Conservation (phyloP, 2,329 filamentous ascomycete genomes). For the Microdochium trichocladiopsis region DNA sequence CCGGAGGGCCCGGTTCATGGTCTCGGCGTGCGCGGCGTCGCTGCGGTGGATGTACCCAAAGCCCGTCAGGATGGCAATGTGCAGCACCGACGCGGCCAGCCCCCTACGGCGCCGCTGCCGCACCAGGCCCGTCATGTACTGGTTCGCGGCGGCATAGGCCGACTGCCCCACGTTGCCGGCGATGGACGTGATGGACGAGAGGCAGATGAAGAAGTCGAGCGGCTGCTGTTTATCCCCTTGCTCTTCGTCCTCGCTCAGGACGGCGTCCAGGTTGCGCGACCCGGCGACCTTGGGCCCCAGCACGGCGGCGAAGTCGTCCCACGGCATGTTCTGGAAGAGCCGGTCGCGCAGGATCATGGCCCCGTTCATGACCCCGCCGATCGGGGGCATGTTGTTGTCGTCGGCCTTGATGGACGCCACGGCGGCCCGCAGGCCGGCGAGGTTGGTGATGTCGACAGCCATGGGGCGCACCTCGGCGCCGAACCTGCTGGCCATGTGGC, state of each 20-base stretch:
- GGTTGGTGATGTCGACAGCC: constrained; percentile 16
- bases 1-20: constrained; percentile 9
- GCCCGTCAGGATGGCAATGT: constrained; percentile 38
- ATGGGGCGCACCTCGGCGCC: constrained; percentile 14
- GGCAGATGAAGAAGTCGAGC: constrained; percentile 18
- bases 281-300: constrained; percentile 17
- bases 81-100: constrained; percentile 25
- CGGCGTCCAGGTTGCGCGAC: constrained; percentile 9
- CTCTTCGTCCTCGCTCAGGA: constrained; percentile 7
- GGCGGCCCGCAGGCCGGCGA: constrained; percentile 5
- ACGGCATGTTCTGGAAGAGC: constrained; percentile 7
- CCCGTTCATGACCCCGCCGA: constrained; percentile 21
- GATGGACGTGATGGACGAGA: constrained; percentile 14
- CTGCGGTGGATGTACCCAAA: constrained; percentile 35
- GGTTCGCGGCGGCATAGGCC: constrained; percentile 33
- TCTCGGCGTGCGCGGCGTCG: constrained; percentile 5
- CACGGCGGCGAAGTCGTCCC: constrained; percentile 7
- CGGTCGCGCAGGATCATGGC: constrained; percentile 20
- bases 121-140: constrained; percentile 25
- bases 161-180: constrained; percentile 20
- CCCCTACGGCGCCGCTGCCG: constrained; percentile 21
- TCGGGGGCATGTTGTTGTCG: constrained; percentile 3
- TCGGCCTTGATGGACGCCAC: constrained; percentile 18
- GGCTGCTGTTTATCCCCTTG: neutral
- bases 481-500: constrained; percentile 15